Evolutionary conservation across 2,329 filamentous ascomycete genomes (phyloP).

Genomic region (Biscogniauxia mediterranea): DNA sequence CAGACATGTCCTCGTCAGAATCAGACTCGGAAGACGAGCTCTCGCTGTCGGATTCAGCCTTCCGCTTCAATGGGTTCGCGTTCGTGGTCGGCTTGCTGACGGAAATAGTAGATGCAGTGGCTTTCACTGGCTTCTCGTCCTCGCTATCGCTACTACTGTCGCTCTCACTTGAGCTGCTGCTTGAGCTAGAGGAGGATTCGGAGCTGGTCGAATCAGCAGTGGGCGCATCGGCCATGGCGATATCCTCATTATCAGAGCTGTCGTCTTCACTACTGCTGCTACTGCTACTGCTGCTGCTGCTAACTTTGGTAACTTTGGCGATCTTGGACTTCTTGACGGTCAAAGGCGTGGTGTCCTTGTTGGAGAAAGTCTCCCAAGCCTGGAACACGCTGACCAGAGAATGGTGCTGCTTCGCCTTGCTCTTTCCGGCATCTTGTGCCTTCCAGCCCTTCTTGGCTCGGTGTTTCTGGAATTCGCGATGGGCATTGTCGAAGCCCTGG

Average conservation of each 20-base stretch:
- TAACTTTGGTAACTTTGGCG: slow-evolving; percentile 28
- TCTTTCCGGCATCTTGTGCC: slow-evolving; percentile 25
- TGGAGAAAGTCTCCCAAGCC: slow-evolving; percentile 46
- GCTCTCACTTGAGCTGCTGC: slow-evolving; percentile 34
- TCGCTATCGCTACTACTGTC: slow-evolving; percentile 36
- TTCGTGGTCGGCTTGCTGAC: slow-evolving; percentile 30
- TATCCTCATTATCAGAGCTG: slow-evolving; percentile 37
- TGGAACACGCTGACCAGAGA: slow-evolving; percentile 52
- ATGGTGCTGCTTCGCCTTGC: slow-evolving; percentile 33
- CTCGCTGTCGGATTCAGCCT: slow-evolving; percentile 44
- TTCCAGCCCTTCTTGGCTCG: slow-evolving; percentile 53
- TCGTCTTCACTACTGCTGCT: slow-evolving; percentile 23
- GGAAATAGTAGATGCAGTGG: slow-evolving; percentile 25
- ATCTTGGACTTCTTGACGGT: slow-evolving; percentile 26
- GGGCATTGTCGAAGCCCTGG: slow-evolving; percentile 62
- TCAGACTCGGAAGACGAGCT: slow-evolving; percentile 41
- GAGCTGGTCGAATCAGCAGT: slow-evolving; percentile 27
- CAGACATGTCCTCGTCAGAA: slow-evolving; percentile 35
- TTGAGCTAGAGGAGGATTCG: slow-evolving; percentile 34
- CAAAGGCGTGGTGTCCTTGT: slow-evolving; percentile 29
- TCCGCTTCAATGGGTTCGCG: slow-evolving; percentile 52
- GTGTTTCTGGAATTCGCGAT: slow-evolving; percentile 62
- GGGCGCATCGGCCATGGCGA: slow-evolving; percentile 48
- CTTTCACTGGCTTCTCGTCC: slow-evolving; percentile 21
- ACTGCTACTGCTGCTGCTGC: slow-evolving; percentile 28